phyloP scores from a whole-genome alignment of 371 early-diverging fungal genomes.

The Mortierella sp. region DNA sequence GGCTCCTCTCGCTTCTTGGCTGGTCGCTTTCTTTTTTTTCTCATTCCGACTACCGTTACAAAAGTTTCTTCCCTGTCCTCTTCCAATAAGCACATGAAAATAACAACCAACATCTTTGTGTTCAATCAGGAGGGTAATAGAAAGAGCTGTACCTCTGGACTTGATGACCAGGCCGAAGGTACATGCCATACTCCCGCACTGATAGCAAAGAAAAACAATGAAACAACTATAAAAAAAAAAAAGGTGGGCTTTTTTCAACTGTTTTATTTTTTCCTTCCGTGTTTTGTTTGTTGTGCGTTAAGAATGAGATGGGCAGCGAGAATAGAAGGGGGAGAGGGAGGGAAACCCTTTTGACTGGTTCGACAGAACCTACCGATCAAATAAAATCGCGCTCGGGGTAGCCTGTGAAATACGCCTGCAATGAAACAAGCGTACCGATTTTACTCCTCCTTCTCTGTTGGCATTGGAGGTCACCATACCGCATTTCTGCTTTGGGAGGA shows the following conservation, averaged over 20 bases:
- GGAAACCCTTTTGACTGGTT: neutral
- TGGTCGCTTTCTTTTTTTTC: neutral
- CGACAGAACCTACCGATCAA: neutral
- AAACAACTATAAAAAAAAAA: neutral
- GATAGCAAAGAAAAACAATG: neutral
- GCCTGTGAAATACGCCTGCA: neutral
- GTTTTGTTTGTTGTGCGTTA: neutral
- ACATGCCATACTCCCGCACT: neutral
- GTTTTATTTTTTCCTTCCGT: neutral
- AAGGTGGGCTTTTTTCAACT: neutral
- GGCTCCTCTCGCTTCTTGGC: neutral
- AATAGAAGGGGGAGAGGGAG: neutral
- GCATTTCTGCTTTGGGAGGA: no score
- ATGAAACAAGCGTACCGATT: neutral
- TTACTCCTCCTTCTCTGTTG: neutral
- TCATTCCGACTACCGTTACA: neutral
- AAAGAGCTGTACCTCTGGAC: neutral
- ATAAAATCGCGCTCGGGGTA: neutral
- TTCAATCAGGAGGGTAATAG: neutral
- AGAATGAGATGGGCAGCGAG: neutral
- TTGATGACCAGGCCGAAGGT: neutral
- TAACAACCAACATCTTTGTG: no score
- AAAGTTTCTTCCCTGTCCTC: neutral
- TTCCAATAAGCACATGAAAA: neutral
- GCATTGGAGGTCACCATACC: neutral